Evolutionary conservation across 73 alveolate genomes (phyloP).

Genomic region (Paramecium sonneborni): DNA sequence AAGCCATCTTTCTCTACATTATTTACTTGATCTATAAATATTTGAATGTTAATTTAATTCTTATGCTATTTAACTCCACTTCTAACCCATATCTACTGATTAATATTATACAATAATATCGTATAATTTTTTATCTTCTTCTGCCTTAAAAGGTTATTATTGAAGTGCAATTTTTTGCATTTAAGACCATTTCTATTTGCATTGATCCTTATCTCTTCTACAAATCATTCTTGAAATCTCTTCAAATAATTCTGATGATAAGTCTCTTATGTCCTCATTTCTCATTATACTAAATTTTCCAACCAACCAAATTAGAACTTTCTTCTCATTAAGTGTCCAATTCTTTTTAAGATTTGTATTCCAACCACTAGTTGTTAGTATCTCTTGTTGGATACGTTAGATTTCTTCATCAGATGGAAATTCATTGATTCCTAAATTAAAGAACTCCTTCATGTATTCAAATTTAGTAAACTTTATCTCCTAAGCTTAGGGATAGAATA

Average conservation of each 20-base stretch:
- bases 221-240: slow-evolving; percentile 47
- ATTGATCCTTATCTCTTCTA: slow-evolving; percentile 27
- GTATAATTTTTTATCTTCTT: slow-evolving; percentile 19
- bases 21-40: slow-evolving; percentile 43
- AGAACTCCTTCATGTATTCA: slow-evolving; percentile 46
- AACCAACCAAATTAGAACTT: slow-evolving; percentile 16
- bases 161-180: slow-evolving; percentile 33
- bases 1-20: slow-evolving; percentile 56
- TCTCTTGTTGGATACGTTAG: neutral
- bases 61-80: slow-evolving; percentile 25
- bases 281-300: slow-evolving; percentile 16
- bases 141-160: neutral
- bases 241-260: neutral
- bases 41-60: slow-evolving; percentile 9
- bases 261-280: slow-evolving; percentile 6
- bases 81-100: slow-evolving; percentile 31
- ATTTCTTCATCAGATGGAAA: slow-evolving; percentile 41
- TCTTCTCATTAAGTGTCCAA: slow-evolving; percentile 45
- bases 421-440: slow-evolving; percentile 23
- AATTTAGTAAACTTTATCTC: slow-evolving; percentile 2
- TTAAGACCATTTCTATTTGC: slow-evolving; percentile 32
- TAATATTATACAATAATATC: neutral
- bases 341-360: neutral
- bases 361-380: slow-evolving; percentile 44
- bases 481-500: neutral